Percentiles rank a stretch among this genome's conserved stretches.
Conservation (phyloP, 108 stramenopile genomes). For the Stephanodiscus minutulus region DNA sequence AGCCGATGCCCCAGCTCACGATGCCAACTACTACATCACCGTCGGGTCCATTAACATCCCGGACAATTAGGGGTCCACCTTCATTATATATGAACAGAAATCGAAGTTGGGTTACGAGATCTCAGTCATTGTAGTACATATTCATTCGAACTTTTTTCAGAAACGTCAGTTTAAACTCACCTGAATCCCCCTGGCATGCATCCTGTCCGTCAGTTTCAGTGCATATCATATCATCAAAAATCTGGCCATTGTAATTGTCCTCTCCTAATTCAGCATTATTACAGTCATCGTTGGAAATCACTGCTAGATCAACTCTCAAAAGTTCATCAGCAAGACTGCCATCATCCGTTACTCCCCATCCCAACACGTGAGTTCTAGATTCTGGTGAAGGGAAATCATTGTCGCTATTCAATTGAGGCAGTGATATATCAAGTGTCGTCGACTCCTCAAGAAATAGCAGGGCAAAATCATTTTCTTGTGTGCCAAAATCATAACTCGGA, state of each 20-base stretch:
- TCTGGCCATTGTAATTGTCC: constrained; percentile 23
- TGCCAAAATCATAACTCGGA: constrained; percentile 16
- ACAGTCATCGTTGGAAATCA: constrained; percentile 35
- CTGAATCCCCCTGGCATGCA: constrained; percentile 51
- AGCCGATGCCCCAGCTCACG: constrained; percentile 57
- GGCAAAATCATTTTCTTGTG: constrained; percentile 31
- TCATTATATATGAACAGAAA: not conserved
- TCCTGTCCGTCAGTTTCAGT: constrained; percentile 29
- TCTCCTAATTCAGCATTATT: constrained; percentile 9
- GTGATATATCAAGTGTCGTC: constrained; percentile 7
- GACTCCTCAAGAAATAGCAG: constrained; percentile 31
- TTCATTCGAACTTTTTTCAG: not conserved
- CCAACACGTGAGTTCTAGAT: constrained; percentile 47
- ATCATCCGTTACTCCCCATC: constrained; percentile 46
- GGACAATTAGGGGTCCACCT: constrained; percentile 49
- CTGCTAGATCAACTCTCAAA: constrained; percentile 23
- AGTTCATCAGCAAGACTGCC: constrained; percentile 11
- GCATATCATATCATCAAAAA: constrained; percentile 54
- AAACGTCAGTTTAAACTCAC: not conserved
- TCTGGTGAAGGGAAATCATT: not conserved
- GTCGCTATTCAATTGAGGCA: constrained; percentile 32
- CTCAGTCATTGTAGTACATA: not conserved
- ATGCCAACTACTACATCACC: constrained; percentile 51
- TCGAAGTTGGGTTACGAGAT: not conserved
- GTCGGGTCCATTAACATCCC: not conserved